phyloP scores from a whole-genome alignment of 768 basidiomycete genomes.

The Steccherinum ochraceum region DNA sequence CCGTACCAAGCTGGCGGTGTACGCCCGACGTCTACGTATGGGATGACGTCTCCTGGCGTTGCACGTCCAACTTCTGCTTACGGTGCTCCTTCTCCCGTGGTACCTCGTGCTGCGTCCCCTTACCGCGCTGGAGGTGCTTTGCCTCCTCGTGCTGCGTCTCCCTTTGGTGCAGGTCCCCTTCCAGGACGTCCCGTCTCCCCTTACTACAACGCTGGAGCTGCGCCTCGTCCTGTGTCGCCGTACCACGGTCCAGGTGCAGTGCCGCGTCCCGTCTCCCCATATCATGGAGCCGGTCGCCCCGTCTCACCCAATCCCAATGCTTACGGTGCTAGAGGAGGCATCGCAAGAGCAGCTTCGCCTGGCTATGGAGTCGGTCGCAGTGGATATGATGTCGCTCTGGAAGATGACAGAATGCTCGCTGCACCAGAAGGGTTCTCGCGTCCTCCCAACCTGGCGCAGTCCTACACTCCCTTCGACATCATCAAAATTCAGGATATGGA shows the following conservation, averaged over 20 bases:
- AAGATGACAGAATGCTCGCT: slow-evolving; percentile 20
- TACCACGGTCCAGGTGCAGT: slow-evolving; percentile 9
- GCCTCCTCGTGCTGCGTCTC: neutral
- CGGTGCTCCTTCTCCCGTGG: slow-evolving; percentile 6
- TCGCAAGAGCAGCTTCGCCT: slow-evolving; percentile 9
- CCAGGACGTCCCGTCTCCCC: slow-evolving; percentile 11
- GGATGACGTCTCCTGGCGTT: slow-evolving; percentile 13
- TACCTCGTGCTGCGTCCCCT: slow-evolving; percentile 8
- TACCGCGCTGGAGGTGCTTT: slow-evolving; percentile 7
- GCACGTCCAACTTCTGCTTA: slow-evolving; percentile 24
- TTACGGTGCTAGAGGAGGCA: slow-evolving; percentile 38
- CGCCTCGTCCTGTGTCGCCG: slow-evolving; percentile 14
- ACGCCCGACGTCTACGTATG: slow-evolving; percentile 8
- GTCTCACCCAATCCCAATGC: slow-evolving; percentile 21
- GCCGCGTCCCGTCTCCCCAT: slow-evolving; percentile 17
- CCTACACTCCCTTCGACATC: slow-evolving; percentile 63
- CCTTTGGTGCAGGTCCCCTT: neutral
- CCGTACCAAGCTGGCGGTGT: slow-evolving; percentile 20
- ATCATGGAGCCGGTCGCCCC: slow-evolving; percentile 7
- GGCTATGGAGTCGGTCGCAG: slow-evolving; percentile 6
- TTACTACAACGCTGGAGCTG: slow-evolving; percentile 3
- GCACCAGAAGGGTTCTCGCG: slow-evolving; percentile 73
- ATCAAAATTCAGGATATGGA: slow-evolving; percentile 78
- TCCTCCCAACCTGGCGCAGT: slow-evolving; percentile 57
- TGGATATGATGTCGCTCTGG: neutral